Evolutionary conservation across 2,329 filamentous ascomycete species (phyloP).

Genomic region (Gliomastix tumulicola): DNA sequence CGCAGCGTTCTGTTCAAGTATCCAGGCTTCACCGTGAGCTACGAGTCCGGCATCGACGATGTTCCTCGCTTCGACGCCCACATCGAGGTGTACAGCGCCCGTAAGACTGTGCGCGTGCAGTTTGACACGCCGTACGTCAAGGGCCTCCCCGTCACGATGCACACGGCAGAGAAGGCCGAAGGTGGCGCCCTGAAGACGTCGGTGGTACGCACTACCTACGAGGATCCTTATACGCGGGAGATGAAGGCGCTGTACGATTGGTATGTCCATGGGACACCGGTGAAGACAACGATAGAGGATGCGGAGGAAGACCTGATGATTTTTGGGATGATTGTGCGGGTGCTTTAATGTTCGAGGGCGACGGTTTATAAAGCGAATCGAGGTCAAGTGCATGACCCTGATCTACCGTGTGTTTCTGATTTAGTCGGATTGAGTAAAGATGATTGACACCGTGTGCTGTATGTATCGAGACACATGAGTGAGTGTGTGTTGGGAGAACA

Average conservation of each 20-base stretch:
- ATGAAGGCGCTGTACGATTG: constrained; percentile 16
- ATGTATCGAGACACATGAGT: too few relatives aligned
- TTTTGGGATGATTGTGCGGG: constrained; percentile 9
- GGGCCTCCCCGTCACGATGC: constrained; percentile 37
- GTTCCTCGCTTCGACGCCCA: constrained; percentile 44
- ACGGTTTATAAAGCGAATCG: too few relatives aligned
- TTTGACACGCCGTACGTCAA: constrained; percentile 50
- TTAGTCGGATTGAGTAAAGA: too few relatives aligned
- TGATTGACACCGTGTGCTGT: too few relatives aligned
- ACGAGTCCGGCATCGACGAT: constrained; percentile 45
- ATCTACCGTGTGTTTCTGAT: too few relatives aligned
- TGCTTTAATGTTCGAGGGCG: too few relatives aligned
- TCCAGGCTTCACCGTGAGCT: constrained; percentile 37
- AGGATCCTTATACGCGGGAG: constrained; percentile 26
- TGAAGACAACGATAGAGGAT: constrained; percentile 21
- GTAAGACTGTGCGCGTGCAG: constrained; percentile 41
- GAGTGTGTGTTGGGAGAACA: too few relatives aligned
- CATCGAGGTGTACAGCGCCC: constrained; percentile 39
- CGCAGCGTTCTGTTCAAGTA: constrained; percentile 32
- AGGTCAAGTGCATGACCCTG: too few relatives aligned
- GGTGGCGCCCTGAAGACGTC: constrained; percentile 13
- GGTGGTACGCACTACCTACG: constrained; percentile 29
- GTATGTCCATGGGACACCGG: constrained; percentile 10
- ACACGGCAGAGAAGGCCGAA: constrained; percentile 30
- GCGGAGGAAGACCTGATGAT: constrained; percentile 10